These are phyloP conservation scores for Ascochyta clinopodiicola DNA, from an alignment of 2,329 filamentous ascomycete genomes.

Conservation along the genomic window DNA sequence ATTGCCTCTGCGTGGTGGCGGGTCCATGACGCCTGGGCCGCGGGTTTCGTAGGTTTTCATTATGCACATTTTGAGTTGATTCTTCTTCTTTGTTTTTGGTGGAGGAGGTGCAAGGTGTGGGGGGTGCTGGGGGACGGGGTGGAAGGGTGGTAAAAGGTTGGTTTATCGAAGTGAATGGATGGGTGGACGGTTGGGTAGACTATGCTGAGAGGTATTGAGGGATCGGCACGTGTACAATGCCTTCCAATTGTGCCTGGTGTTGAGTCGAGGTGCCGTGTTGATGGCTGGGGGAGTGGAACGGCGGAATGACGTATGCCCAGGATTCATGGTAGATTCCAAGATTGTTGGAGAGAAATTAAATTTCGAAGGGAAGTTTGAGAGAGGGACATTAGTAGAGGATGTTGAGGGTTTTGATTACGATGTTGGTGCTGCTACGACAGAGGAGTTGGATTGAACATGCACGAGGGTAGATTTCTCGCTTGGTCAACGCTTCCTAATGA, in stretches of 20 bases:
- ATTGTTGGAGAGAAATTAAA: not conserved
- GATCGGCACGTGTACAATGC: constrained; percentile 2
- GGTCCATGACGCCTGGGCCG: constrained; percentile 37
- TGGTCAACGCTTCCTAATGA: not conserved
- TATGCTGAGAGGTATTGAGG: not conserved
- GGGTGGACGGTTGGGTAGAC: not conserved
- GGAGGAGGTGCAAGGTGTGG: not conserved
- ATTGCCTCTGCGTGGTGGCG: constrained; percentile 39
- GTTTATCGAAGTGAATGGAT: too few relatives aligned
- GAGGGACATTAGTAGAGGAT: too few relatives aligned
- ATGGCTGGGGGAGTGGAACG: not conserved
- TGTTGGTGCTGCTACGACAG: not conserved
- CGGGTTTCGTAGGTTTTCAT: constrained; percentile 40
- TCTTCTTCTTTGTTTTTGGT: not conserved
- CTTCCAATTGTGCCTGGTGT: constrained; percentile 9
- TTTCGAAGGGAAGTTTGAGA: not conserved
- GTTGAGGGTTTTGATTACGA: not conserved
- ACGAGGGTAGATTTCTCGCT: constrained; percentile 4
- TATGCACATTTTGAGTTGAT: constrained; percentile 39
- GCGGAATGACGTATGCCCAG: constrained; percentile 18
- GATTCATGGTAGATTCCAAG: not conserved
- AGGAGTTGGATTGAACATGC: not conserved
- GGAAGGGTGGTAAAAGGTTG: too few relatives aligned
- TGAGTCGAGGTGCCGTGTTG: constrained; percentile 6
- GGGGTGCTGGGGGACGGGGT: not conserved